These are phyloP conservation scores for Hirschfeldia incana DNA, from an alignment of 345 rosid species.

Conservation along the genomic window DNA sequence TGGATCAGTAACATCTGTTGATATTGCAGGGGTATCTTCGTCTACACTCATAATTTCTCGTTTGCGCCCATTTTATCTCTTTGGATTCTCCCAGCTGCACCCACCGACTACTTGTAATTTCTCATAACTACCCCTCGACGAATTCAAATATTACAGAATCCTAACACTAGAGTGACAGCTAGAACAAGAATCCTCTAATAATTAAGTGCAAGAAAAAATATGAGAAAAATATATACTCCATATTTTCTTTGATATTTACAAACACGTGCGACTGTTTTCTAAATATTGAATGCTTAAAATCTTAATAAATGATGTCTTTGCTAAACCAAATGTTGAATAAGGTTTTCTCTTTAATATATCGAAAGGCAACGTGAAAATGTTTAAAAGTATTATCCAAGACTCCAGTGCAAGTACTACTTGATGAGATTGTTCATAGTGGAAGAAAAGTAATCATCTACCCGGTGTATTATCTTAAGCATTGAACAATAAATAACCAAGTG, in stretches of 20 bases:
- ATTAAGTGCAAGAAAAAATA: not conserved
- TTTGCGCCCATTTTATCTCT: constrained; percentile 19
- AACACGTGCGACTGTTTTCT: constrained; percentile 3
- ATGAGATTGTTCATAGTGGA: not conserved
- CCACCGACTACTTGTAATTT: constrained; percentile 30
- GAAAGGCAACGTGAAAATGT: constrained; percentile 2
- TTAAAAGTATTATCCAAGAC: not conserved
- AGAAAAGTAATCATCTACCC: not conserved
- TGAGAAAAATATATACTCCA: not conserved
- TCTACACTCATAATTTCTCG: not conserved
- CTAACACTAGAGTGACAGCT: constrained; percentile 27
- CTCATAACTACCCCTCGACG: constrained; percentile 7
- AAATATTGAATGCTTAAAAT: not conserved
- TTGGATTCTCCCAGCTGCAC: constrained; percentile 26
- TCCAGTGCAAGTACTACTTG: constrained; percentile 1
- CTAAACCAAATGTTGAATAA: not conserved
- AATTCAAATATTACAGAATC: constrained; percentile 22
- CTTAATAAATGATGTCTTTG: not conserved
- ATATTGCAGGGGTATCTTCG: constrained; percentile 20
- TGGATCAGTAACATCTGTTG: constrained; percentile 25
- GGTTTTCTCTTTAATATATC: not conserved
- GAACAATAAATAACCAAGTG: not conserved
- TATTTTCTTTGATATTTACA: constrained; percentile 13
- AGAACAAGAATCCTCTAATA: constrained; percentile 5
- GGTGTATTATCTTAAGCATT: not conserved